Evolutionary conservation across 176 grass and related monocot species (phyloP), one percentile per base, ranked within the genome.

Genomic region (Raddia guianensis): DNA sequence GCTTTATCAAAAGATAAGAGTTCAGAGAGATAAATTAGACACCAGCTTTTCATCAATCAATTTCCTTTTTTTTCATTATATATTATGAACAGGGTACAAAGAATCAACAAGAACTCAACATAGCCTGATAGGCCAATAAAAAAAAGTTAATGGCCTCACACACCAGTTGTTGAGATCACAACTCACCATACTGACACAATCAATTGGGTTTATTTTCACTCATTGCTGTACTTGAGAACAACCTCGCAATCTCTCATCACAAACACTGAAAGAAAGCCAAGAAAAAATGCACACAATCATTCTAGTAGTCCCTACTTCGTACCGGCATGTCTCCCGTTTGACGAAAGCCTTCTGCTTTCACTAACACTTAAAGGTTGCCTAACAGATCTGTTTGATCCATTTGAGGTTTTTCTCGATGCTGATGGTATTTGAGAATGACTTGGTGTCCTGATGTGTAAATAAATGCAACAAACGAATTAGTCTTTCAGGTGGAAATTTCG

Each of bases 191-290:
- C 83, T 78, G 76, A 91, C 63, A 81, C 88, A 95, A 91, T 66
- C 90, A 93, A 86, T 84, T 88, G 77, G 90, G 76, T 82, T 93
- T 95, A 93, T 95, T 93, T 80, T 82, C 86, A 93, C 80, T 93
- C 94, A 85, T 93, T 78, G 87, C 80, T 88, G 89, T 85, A 86
- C 74, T 86, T 43, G 72, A 85, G 75, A 81, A 83, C 56, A 85
- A 76, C 77, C 77, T 91, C 83, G 20, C 83, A 86, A 81, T 72
- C 62, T 81, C 64, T 91, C 83, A 90, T 82, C 85, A 71, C 74
- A 92, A 86, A 88, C 81, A 83, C 66, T 58, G 44, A 88, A 73
- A 80, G 63, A 87, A 85, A 84, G 56, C 42, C 71, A 93, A 93
- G 68, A 84, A 82, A 82, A 78, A 81, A 76, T 45, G 58, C 82